phyloP scores from a whole-genome alignment of 1,139 yeast species.

The Kazachstania sp. region DNA sequence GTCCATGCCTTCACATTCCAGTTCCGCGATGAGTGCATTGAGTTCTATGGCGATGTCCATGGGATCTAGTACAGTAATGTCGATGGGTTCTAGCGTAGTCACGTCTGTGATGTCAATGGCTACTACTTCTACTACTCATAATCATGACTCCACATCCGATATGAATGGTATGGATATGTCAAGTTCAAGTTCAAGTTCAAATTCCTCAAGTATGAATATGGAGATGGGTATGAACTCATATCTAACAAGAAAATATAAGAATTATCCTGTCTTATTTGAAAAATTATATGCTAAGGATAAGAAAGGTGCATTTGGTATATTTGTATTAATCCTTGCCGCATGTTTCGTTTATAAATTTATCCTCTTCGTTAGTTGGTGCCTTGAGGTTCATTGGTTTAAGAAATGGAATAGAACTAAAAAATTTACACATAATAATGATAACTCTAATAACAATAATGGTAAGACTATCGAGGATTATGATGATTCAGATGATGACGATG shows the following conservation, averaged over 20 bases:
- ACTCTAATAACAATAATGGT: neutral
- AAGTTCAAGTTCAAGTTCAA: slow-evolving; percentile 5
- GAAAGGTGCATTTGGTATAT: slow-evolving; percentile 66
- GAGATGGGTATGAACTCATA: slow-evolving; percentile 47
- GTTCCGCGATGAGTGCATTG: neutral
- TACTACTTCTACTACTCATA: slow-evolving; percentile 1
- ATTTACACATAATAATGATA: neutral
- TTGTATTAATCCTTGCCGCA: slow-evolving; percentile 47
- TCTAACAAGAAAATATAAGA: slow-evolving; percentile 42
- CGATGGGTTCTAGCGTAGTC: neutral
- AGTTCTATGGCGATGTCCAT: slow-evolving; percentile 1
- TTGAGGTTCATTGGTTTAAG: slow-evolving; percentile 59
- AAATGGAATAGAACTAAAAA: slow-evolving; percentile 21
- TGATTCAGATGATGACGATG: slow-evolving; percentile 1
- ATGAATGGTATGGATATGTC: slow-evolving; percentile 9
- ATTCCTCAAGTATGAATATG: slow-evolving; percentile 7
- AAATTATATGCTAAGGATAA: slow-evolving; percentile 43
- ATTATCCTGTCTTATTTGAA: slow-evolving; percentile 56
- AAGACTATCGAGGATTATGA: neutral
- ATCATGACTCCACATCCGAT: slow-evolving; percentile 1
- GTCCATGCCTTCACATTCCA: neutral
- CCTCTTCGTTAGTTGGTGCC: slow-evolving; percentile 49
- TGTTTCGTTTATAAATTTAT: slow-evolving; percentile 53
- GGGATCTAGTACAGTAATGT: neutral
- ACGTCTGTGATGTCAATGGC: neutral